phyloP scores from a whole-genome alignment of 257 asterid genomes.

The Fraxinus americana region DNA sequence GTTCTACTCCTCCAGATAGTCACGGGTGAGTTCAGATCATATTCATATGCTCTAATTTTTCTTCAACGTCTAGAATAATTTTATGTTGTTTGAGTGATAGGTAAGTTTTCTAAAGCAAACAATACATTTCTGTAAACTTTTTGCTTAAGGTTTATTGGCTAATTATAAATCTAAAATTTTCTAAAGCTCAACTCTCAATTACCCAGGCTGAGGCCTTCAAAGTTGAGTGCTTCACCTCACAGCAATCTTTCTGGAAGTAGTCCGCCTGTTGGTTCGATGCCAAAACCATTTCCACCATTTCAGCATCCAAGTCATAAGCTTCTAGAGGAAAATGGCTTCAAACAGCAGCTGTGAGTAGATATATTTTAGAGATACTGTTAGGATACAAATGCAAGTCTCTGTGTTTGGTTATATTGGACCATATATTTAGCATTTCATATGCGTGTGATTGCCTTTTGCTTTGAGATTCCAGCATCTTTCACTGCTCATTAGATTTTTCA shows the following conservation, averaged over 20 bases:
- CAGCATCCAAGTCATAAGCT: slow-evolving; percentile 95
- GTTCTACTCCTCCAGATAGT: slow-evolving; percentile 83
- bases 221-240: slow-evolving; percentile 78
- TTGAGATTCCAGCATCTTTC: background rate
- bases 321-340: slow-evolving; percentile 90
- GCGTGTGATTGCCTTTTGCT: slow-evolving; percentile 13
- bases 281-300: slow-evolving; percentile 77
- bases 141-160: slow-evolving; percentile 8
- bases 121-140: background rate
- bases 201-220: slow-evolving; percentile 60
- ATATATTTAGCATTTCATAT: slow-evolving; percentile 17
- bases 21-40: slow-evolving; percentile 55
- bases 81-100: slow-evolving; percentile 18
- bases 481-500: slow-evolving; percentile 8
- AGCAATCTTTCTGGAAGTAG: slow-evolving; percentile 60
- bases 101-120: slow-evolving; percentile 11
- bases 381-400: slow-evolving; percentile 11
- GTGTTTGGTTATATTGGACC: slow-evolving; percentile 8
- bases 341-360: slow-evolving; percentile 79
- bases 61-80: slow-evolving; percentile 1
- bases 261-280: slow-evolving; percentile 85
- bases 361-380: slow-evolving; percentile 17
- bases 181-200: slow-evolving; percentile 25
- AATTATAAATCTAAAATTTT: background rate
- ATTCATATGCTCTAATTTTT: slow-evolving; percentile 7